A percentile compares a stretch with the other conserved stretches of the same genome.
phyloP scores from a whole-genome alignment of 768 basidiomycete genomes.

The Lactarius quietus region DNA sequence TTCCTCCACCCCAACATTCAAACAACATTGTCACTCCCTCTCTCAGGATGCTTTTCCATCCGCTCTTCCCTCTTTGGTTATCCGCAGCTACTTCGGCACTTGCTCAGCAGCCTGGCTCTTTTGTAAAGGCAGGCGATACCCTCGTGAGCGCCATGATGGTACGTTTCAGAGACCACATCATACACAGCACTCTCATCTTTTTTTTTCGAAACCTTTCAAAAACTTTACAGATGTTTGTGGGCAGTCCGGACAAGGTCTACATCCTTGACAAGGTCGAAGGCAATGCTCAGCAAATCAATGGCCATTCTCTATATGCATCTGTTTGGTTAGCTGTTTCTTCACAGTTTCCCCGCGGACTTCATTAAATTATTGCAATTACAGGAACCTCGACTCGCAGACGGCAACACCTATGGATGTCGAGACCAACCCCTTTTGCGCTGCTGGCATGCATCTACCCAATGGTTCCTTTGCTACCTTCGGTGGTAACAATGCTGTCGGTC shows the following conservation, averaged over 20 bases:
- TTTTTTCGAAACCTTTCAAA: too few species aligned
- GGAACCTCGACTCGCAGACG: conserved; percentile 59
- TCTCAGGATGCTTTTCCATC: conserved; percentile 27
- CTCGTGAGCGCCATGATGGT: conserved; percentile 56
- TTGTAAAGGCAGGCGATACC: conserved; percentile 39
- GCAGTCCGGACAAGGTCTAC: conserved; percentile 77
- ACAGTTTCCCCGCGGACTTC: neutral
- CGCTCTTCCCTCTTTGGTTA: conserved; percentile 46
- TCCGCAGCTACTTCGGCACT: conserved; percentile 33
- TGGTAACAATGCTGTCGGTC: conserved; percentile 72
- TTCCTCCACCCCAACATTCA: neutral
- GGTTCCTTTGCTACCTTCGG: conserved; percentile 74
- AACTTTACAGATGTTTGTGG: conserved; percentile 69
- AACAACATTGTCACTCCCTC: conserved; percentile 4
- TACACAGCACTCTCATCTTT: neutral
- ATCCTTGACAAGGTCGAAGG: conserved; percentile 90
- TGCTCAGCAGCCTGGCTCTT: conserved; percentile 29
- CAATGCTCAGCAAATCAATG: conserved; percentile 60
- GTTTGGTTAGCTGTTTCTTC: conserved; percentile 47
- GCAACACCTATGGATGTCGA: conserved; percentile 64
- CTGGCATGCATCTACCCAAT: conserved; percentile 78
- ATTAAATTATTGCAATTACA: conserved; percentile 29
- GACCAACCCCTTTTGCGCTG: conserved; percentile 79
- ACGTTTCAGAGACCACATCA: conserved; percentile 21
- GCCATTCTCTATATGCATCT: conserved; percentile 72